Conservation (phyloP, 352 stramenopile genomes). For the Pythium brachiatum region DNA sequence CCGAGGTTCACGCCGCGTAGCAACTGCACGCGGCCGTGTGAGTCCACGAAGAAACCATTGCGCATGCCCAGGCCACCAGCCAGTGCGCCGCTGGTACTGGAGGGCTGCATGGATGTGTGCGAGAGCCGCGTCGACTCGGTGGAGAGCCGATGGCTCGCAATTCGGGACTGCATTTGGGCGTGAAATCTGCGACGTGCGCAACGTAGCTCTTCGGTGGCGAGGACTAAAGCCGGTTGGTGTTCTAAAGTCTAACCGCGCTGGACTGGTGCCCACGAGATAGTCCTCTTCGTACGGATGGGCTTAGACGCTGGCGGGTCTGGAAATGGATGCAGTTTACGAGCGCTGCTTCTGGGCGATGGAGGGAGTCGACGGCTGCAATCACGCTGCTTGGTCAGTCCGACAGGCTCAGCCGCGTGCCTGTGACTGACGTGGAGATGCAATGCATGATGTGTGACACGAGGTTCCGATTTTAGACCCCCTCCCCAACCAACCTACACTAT, state of each 20-base stretch:
- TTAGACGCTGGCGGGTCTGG: neutral
- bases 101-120: slow-evolving; percentile 1
- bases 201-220: neutral
- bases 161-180: neutral
- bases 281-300: too few species aligned
- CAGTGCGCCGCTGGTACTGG: slow-evolving; percentile 4
- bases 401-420: too few species aligned
- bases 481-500: neutral
- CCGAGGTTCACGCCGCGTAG: slow-evolving; percentile 88
- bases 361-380: too few species aligned
- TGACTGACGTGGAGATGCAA: too few species aligned
- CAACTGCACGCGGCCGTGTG: slow-evolving; percentile 63
- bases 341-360: neutral
- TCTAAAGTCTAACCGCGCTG: neutral
- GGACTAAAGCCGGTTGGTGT: too few species aligned
- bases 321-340: neutral
- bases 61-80: slow-evolving; percentile 37
- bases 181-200: neutral
- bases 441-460: neutral
- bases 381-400: too few species aligned
- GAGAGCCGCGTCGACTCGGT: slow-evolving; percentile 13
- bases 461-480: neutral
- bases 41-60: slow-evolving; percentile 82
- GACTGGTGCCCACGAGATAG: too few species aligned
- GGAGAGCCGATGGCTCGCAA: slow-evolving; percentile 1